A percentile compares a stretch with the other conserved stretches of the same genome.
phyloP scores from a whole-genome alignment of 2,329 filamentous ascomycete species.

The Pyricularia pennisetigena region DNA sequence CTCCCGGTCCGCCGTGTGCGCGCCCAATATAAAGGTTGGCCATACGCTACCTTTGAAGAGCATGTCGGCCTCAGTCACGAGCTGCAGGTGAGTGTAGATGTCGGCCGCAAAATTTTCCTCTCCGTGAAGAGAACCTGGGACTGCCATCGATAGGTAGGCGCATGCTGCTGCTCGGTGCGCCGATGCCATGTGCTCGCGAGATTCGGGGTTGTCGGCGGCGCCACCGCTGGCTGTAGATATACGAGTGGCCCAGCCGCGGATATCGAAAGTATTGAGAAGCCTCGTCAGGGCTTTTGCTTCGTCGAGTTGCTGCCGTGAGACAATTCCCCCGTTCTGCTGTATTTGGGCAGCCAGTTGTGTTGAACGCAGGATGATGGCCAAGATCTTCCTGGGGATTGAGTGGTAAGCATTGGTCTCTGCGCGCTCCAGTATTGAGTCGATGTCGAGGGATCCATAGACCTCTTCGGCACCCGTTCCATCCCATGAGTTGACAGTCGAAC shows the following conservation, averaged over 20 bases:
- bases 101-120: conserved; percentile 29
- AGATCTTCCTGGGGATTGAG: conserved; percentile 32
- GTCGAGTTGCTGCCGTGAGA: not conserved
- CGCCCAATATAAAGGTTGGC: conserved; percentile 47
- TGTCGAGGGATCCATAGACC: conserved; percentile 25
- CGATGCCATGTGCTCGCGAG: conserved; percentile 65
- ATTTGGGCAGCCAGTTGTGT: conserved; percentile 25
- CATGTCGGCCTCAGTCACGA: conserved; percentile 35
- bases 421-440: conserved; percentile 25
- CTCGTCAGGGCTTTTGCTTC: not conserved
- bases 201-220: conserved; percentile 22
- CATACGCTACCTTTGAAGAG: conserved; percentile 47
- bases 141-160: conserved; percentile 33
- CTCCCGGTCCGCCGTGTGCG: conserved; percentile 31
- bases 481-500: conserved; percentile 25
- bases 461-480: conserved; percentile 17
- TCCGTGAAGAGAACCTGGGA: conserved; percentile 6
- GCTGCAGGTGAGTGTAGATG: conserved; percentile 34
- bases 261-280: not conserved
- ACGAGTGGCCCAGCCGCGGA: conserved; percentile 1
- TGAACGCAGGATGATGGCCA: conserved; percentile 32
- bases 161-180: conserved; percentile 40
- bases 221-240: not conserved
- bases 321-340: not conserved
- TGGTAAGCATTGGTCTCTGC: conserved; percentile 35